A percentile compares a stretch with the other conserved stretches of the same genome.
phyloP scores from a whole-genome alignment of 305 asterid species.

The Fraxinus latifolia region DNA sequence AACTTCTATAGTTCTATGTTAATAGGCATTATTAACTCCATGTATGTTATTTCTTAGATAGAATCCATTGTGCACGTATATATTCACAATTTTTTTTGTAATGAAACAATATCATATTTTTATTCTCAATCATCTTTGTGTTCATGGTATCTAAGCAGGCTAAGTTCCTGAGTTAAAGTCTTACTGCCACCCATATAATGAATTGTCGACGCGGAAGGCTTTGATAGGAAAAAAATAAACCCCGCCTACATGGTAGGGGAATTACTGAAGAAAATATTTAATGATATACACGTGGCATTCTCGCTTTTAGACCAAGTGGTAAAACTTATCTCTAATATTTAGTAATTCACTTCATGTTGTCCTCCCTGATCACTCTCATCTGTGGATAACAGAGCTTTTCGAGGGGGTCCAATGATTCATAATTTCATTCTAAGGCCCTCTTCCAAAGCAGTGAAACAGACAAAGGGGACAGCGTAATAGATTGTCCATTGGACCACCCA shows the following conservation, averaged over 20 bases:
- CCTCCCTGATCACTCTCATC: slow-evolving; percentile 12
- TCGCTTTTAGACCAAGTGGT: neutral
- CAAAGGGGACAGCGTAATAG: neutral
- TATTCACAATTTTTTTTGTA: neutral
- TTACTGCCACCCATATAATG: neutral
- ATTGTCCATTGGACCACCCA: neutral
- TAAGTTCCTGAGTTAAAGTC: neutral
- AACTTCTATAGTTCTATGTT: neutral
- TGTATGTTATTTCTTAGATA: neutral
- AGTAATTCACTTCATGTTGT: neutral
- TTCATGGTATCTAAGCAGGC: neutral
- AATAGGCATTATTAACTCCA: neutral
- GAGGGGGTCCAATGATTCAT: slow-evolving; percentile 5
- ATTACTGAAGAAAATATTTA: neutral
- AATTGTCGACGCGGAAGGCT: neutral
- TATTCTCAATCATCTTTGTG: neutral
- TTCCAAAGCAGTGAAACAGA: slow-evolving; percentile 3
- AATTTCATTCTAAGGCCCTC: slow-evolving; percentile 1
- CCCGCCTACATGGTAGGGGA: neutral
- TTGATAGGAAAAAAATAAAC: neutral
- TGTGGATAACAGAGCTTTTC: slow-evolving; percentile 3
- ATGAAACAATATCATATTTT: neutral
- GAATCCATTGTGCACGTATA: neutral
- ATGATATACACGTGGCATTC: neutral
- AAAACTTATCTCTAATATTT: neutral